Evolutionary conservation across 352 stramenopile genomes (phyloP), one percentile per base, ranked within the genome.

Genomic region (Phytophthora sp.): DNA sequence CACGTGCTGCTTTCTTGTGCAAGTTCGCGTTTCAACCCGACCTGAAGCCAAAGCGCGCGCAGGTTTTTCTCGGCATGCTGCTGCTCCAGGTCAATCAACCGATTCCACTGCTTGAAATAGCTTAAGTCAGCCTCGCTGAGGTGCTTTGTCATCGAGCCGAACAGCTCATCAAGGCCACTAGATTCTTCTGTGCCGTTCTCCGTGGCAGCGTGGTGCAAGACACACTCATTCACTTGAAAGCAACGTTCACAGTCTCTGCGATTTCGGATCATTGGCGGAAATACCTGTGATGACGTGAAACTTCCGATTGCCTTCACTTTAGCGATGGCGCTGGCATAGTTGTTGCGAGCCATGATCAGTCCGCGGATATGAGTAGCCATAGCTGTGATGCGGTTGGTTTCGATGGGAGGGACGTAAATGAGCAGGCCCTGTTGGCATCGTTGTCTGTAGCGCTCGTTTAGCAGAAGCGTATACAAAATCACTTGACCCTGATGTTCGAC

Each of bases 381-480:
- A 2, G 84, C 78, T 50, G 73, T 31, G 37, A 96, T 79, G 9
- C 80, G 62, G 42, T 91, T 91, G 3, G 83, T 84, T 46, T 92
- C 82, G 30, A 88, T 88, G 2, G 76, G 82, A 10, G 82, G 74
- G 4, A 81, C 80, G 51, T 94, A 94, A 48, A 95, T 72, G 3
- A 94, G 69, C 27, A 94, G 61, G 9, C 82, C 86, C 20, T 93
- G 68, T 32, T 80, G 70, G 20, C 79, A 86, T 7, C 39, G 49
- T 54, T 84, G 82, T 15, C 61, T 73, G 67, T 96, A 97, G 2
- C 88, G 87, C 49, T 95, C 84, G 20, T 81, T 86, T 9, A 93
- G 54, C 27, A 97, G 62, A 20, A 97, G 61, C 5, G 84, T 96
- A 42, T 97, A 97, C 32, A 97, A 45, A 28, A 96, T 93, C 12